Base-by-base conservation (phyloP, 257 asterid genomes). In the Solanum tarijense region DNA sequence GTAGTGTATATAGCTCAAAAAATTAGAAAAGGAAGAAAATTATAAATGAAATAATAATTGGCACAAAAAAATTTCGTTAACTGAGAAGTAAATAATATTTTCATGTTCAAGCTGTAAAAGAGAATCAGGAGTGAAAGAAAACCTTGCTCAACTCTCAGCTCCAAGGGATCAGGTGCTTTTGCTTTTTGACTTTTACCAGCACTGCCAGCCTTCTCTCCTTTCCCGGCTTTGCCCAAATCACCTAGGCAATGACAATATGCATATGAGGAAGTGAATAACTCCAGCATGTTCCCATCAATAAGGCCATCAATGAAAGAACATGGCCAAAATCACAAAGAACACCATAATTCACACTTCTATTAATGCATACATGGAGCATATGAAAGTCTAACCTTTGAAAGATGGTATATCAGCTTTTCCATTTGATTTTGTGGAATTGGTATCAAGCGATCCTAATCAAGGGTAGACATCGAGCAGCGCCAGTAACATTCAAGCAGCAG, bases 101-200 rank as follows among this genome's bases (percentile, higher is more conserved):
- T 48, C 43, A 82, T 82, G 69, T 9, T 46, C 85, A 48, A 52
- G 86, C 43, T 27, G 32, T 34, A 60, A 36, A 62, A 87, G 29
- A 55, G 46, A 62, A 74, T 75, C 36, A 69, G 27, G n/a, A 78
- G 34, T n/a, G 58, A 79, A 87, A 32, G 48, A 89, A 52, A 62
- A 94, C 98, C 98, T 92, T 92, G 89, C 38, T 92, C 97, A 39
- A 93, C 92, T 89, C 90, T 92, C 86, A 89, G 91, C 86, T 93
- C 96, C 68, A 46, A 75, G 3, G 95, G 89, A 11, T 92, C 87
- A 69, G 94, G 89, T 68, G 88, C 91, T 90, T 96, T 96, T 66
- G 88, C 87, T 21, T 89, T 84, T 88, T 93, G 27, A 48, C 92
- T 92, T 89, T 93, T 93, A 76, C 91, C 85, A 88, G 91, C 96